Evolutionary conservation across 2,329 filamentous ascomycete genomes (phyloP), one percentile per base, ranked within the genome.

Genomic region (Dactylellina drechsleri): DNA sequence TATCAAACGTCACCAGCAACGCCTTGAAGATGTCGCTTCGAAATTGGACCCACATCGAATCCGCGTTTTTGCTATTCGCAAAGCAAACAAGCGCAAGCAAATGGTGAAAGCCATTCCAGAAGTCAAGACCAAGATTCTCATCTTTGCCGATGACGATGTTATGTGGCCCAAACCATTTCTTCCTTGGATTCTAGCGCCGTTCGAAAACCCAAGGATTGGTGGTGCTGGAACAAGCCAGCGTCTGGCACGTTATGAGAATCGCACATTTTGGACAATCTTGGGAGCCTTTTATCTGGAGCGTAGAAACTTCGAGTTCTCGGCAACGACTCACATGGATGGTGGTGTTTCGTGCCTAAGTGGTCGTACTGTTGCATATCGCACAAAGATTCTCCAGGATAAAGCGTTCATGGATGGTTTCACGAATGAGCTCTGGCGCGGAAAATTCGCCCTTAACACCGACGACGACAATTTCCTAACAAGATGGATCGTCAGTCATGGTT

Each of bases 401-500:
- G 89, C 91, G 61, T 98, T 98, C 82, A 89, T 93, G 49, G 87
- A 93, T 77, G 92, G 90, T 53, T 97, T 98, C 84, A 93, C 92
- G 78, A 92, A 93, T 66, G 94, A 98, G 83, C 91, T 90, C 79
- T 97, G 92, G 92, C 70, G 70, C 45, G 87, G 90, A 57, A 89
- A 90, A 79, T 96, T 91, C 83, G 93, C 93, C 80, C 86, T 98
- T 76, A 97, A 97, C 81, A 93, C 94, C 26, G 94, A 98, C 82
- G 94, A 98, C 82, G 94, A 98, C 85, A 98, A 98, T 83, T 98
- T 97, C 83, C 92, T 98, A 79, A 97, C 94, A 5, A 90, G 94
- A 70, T 98, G 94, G 94, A 87, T 98, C 80, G 93, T 97, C 78
- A 91, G 89, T 77, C 91, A 97, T 83, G 87, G 90, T 78, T 96